These are phyloP conservation scores for Orbilia oligospora DNA, from an alignment of 2,329 filamentous ascomycete genomes.

Conservation along the genomic window DNA sequence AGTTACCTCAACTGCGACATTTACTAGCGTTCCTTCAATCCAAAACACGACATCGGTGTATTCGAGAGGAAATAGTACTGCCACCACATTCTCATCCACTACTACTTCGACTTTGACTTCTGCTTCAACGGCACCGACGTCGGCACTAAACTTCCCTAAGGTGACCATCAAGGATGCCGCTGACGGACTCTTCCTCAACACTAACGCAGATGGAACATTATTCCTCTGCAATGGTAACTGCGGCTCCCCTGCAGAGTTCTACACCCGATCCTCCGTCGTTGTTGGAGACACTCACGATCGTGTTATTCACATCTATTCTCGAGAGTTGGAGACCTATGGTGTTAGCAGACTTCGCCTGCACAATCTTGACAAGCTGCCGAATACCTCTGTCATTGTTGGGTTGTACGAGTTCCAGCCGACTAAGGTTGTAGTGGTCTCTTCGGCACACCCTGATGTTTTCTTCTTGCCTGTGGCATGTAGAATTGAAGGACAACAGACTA, in stretches of 20 bases:
- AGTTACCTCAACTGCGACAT: not conserved
- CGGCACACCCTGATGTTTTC: not conserved
- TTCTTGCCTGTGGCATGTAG: conserved; percentile 45
- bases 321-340: conserved; percentile 39
- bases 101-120: conserved; percentile 22
- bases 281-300: conserved; percentile 33
- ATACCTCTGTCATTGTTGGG: conserved; percentile 38
- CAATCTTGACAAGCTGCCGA: conserved; percentile 24
- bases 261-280: conserved; percentile 31
- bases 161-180: conserved; percentile 40
- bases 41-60: conserved; percentile 9
- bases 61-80: not conserved
- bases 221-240: conserved; percentile 46
- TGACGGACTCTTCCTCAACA: conserved; percentile 50
- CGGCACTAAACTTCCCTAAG: conserved; percentile 10
- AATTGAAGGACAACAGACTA: conserved; percentile 32
- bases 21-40: not conserved
- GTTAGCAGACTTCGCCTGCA: conserved; percentile 49
- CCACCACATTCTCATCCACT: not conserved
- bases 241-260: conserved; percentile 46
- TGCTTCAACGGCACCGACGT: not conserved
- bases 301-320: conserved; percentile 28
- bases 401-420: conserved; percentile 35
- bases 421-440: conserved; percentile 36
- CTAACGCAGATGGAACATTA: conserved; percentile 45